Evolutionary conservation across 805 yeast species (phyloP).

Genomic region (Saccharomycopsis fibuligera): DNA sequence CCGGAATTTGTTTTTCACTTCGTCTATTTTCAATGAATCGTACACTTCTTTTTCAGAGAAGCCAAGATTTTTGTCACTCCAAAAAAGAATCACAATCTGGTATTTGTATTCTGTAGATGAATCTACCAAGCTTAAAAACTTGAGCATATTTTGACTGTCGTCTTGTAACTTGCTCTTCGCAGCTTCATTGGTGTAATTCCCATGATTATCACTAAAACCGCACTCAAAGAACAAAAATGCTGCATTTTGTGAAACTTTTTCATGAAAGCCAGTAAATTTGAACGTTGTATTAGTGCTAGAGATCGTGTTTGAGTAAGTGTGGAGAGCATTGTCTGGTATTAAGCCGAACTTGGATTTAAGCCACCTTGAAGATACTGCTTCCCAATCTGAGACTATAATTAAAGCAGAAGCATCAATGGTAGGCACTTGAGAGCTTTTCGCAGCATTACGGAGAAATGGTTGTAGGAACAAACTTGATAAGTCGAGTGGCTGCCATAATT

Average conservation of each 20-base stretch:
- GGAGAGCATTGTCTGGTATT: slow-evolving; percentile 27
- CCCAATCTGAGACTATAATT: slow-evolving; percentile 37
- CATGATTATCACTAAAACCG: slow-evolving; percentile 33
- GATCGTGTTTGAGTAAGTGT: slow-evolving; percentile 28
- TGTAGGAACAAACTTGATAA: slow-evolving; percentile 21
- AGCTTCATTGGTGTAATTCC: slow-evolving; percentile 7
- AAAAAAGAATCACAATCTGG: slow-evolving; percentile 36
- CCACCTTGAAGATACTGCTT: slow-evolving; percentile 41
- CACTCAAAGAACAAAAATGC: slow-evolving; percentile 46
- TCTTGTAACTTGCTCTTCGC: slow-evolving; percentile 30
- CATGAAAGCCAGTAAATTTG: slow-evolving; percentile 32
- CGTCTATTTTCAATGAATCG: slow-evolving; percentile 8
- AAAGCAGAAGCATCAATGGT: background rate
- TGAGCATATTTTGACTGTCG: slow-evolving; percentile 34
- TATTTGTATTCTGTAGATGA: slow-evolving; percentile 34
- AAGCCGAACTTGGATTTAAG: slow-evolving; percentile 39
- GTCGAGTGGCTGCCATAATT: slow-evolving; percentile 42
- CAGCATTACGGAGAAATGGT: background rate
- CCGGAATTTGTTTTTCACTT: slow-evolving; percentile 7
- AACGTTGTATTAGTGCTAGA: slow-evolving; percentile 29
- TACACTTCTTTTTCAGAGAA: slow-evolving; percentile 14
- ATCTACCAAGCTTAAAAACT: slow-evolving; percentile 31
- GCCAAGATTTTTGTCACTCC: slow-evolving; percentile 29
- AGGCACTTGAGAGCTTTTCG: background rate
- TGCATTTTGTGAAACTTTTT: slow-evolving; percentile 34